Evolutionary conservation across 257 asterid genomes (phyloP).

Genomic region (Penstemon davidsonii): DNA sequence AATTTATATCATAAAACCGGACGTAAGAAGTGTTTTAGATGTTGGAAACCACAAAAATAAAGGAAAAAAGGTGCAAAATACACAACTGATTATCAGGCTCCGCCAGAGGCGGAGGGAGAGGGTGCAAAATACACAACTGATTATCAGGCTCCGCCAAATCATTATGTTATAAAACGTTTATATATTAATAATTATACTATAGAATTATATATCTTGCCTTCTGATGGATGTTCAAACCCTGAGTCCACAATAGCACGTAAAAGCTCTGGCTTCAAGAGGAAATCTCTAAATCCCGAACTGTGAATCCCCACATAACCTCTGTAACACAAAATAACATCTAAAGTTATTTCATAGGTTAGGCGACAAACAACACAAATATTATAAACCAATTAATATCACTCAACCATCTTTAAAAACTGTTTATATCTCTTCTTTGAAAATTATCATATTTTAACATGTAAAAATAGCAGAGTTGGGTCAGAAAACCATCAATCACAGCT

Average conservation of each 20-base stretch:
- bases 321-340: slow-evolving; percentile 7
- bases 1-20: no score
- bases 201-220: slow-evolving; percentile 36
- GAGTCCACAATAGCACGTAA: slow-evolving; percentile 62
- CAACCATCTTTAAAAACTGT: not conserved
- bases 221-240: slow-evolving; percentile 66
- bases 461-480: not conserved
- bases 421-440: not conserved
- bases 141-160: no score
- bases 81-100: no score
- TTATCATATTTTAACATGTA: not conserved
- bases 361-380: not conserved
- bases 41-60: no score
- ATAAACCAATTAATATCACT: not conserved
- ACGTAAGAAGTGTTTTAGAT: no score
- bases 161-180: no score
- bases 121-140: no score
- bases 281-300: slow-evolving; percentile 63
- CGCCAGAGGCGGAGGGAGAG: no score
- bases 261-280: slow-evolving; percentile 61
- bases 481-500: not conserved
- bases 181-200: not conserved
- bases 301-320: slow-evolving; percentile 66
- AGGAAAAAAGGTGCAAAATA: no score
- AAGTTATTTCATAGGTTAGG: not conserved